phyloP scores from a whole-genome alignment of 192 early-diverging fungal genomes.

The Coemansia sp. region DNA sequence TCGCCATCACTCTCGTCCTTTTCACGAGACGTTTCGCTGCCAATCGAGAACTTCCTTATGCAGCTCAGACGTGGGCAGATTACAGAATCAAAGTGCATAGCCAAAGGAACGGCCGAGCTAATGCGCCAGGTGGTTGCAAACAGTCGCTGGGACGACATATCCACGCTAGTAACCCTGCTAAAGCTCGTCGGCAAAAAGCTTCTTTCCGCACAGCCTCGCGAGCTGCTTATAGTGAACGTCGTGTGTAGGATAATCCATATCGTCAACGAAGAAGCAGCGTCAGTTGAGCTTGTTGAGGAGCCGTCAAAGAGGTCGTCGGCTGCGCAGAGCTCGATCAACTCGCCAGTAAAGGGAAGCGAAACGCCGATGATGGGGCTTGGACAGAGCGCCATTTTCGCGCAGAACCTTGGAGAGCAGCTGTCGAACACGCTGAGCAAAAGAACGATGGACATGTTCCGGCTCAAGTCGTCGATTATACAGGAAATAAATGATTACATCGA shows the following conservation, averaged over 20 bases:
- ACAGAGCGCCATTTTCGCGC: slow-evolving; percentile 12
- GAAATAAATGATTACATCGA: slow-evolving; percentile 85
- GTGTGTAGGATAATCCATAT: slow-evolving; percentile 78
- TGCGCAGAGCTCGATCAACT: slow-evolving; percentile 6
- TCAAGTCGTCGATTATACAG: slow-evolving; percentile 78
- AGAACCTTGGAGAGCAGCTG: slow-evolving; percentile 64
- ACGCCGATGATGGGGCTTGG: slow-evolving; percentile 42
- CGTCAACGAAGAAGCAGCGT: slow-evolving; percentile 66
- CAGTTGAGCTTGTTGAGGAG: slow-evolving; percentile 23
- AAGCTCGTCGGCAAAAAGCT: slow-evolving; percentile 69
- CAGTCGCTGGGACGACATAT: slow-evolving; percentile 69
- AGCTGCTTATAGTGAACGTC: slow-evolving; percentile 85
- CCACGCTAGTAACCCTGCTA: slow-evolving; percentile 61
- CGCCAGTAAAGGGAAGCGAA: slow-evolving; percentile 28
- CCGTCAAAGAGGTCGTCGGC: background rate
- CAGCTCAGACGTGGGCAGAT: slow-evolving; percentile 67
- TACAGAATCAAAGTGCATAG: slow-evolving; percentile 64
- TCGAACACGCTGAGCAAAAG: slow-evolving; percentile 33
- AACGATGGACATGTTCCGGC: slow-evolving; percentile 42
- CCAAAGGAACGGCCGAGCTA: slow-evolving; percentile 71
- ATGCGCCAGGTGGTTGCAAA: slow-evolving; percentile 75
- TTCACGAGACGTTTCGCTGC: slow-evolving; percentile 24
- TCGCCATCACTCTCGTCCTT: slow-evolving; percentile 6
- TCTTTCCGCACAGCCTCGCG: slow-evolving; percentile 76
- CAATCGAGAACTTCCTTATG: slow-evolving; percentile 56